These are phyloP conservation scores for Xylaria scruposa DNA, from an alignment of 495 filamentous ascomycete species.

Conservation along the genomic window DNA sequence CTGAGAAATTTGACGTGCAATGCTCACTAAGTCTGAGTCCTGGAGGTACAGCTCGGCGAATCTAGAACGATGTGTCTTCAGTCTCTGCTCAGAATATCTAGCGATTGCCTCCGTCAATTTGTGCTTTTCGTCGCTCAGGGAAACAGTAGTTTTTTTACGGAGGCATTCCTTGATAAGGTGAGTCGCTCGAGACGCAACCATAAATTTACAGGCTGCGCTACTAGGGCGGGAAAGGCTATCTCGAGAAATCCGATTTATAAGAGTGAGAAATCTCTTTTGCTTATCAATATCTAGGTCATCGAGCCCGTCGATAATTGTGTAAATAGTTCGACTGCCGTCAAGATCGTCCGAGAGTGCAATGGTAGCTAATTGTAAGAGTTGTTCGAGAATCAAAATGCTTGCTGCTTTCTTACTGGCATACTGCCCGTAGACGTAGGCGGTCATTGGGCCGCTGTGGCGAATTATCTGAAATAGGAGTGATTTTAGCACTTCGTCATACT, in stretches of 20 bases:
- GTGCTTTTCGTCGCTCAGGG: constrained; percentile 40
- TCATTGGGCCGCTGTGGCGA: constrained; percentile 31
- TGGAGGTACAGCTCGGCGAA: constrained; percentile 32
- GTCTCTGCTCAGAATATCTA: constrained; percentile 31
- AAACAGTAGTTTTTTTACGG: constrained; percentile 30
- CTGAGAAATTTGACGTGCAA: constrained; percentile 25
- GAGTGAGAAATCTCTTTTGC: constrained; percentile 32
- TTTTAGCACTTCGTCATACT: constrained; percentile 40
- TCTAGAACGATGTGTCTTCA: constrained; percentile 23
- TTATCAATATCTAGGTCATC: constrained; percentile 40
- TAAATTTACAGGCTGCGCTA: constrained; percentile 8
- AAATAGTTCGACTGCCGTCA: constrained; percentile 22
- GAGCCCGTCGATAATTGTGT: constrained; percentile 40
- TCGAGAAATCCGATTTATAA: constrained; percentile 33
- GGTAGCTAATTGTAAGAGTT: constrained; percentile 30
- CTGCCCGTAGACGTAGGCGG: constrained; percentile 37
- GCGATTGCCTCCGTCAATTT: constrained; percentile 32
- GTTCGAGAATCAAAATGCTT: constrained; percentile 30
- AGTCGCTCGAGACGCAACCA: constrained; percentile 5
- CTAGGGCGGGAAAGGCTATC: background rate
- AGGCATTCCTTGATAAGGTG: constrained; percentile 10
- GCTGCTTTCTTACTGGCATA: constrained; percentile 30
- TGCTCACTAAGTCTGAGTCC: constrained; percentile 23
- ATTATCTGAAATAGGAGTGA: constrained; percentile 42
- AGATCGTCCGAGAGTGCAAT: constrained; percentile 24